Conservation (phyloP, 768 basidiomycete genomes). For the Boletus pseudo-olivaceus region DNA sequence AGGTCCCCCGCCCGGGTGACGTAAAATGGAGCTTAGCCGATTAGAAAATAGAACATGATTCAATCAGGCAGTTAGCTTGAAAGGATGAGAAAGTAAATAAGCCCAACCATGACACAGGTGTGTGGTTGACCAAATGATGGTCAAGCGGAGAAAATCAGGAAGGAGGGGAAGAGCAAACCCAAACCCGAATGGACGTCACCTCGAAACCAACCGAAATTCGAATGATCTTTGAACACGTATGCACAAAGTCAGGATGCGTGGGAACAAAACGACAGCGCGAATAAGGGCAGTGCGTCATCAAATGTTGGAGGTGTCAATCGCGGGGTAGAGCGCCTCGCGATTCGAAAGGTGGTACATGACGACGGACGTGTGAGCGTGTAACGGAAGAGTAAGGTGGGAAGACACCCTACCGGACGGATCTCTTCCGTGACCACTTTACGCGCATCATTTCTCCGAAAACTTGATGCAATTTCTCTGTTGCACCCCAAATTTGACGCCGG, state of each 20-base stretch:
- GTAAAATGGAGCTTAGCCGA: not conserved
- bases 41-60: not conserved
- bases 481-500: not conserved
- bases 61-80: not conserved
- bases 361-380: not conserved
- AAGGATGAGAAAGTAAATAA: not conserved
- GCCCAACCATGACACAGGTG: too few relatives aligned
- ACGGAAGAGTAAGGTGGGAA: not conserved
- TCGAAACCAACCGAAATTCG: not conserved
- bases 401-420: slow-evolving; percentile 22
- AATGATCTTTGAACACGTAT: not conserved
- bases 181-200: not conserved
- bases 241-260: not conserved
- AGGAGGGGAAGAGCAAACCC: not conserved
- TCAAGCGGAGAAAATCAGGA: not conserved
- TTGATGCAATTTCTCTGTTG: not conserved
- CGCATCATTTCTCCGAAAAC: not conserved
- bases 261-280: not conserved
- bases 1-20: not conserved
- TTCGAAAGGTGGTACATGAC: not conserved
- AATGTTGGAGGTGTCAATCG: not conserved
- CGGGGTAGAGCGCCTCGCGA: not conserved
- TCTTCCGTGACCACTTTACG: slow-evolving; percentile 16
- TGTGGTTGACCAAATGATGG: not conserved
- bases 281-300: not conserved